Base-by-base conservation (phyloP, 108 stramenopile species). In the Skeletonema grethae region DNA sequence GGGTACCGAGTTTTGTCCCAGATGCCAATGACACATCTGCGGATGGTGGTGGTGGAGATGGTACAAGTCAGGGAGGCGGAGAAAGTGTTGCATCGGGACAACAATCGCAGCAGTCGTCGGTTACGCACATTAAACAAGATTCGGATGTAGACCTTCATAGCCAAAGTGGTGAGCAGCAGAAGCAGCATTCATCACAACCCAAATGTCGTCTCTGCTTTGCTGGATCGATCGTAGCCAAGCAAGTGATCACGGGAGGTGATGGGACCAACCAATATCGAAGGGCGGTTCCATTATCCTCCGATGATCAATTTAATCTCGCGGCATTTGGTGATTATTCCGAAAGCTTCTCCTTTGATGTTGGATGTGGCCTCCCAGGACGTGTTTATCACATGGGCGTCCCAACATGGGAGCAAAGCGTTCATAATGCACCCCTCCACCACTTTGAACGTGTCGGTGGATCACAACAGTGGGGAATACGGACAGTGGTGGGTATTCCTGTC, bases 1-100 rank as follows among this genome's bases (percentile, higher is more conserved):
- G 94, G 94, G 94, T 95, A 13, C 94, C 94, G 8, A 92, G 90
- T 16, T 95, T 92, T 78, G 89, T 95, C 5, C 88, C 93, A 1
- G 74, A 77, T 25, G 7, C 18, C 0, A 36, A 67, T 32, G 61
- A 78, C 1, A 46, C 41, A 5, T 9, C 53, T 24, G 13, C 22
- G 12, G 45, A 6, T 16, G 32, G 29, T 29, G 45, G 7, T 15
- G 22, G n/a, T 16, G 32, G 29, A 5, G 69, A 64, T 30, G 59
- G 6, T 34, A 28, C 25, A 28, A 20, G 59, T 30, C 22, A 61
- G 25, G 36, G 80, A 72, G 36, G 39, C 50, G 46, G 46, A 6
- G 46, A 48, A 48, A 48, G 46, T 48, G 46, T 48, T 18, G 46
- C 46, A n/a, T 48, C 46, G 46, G 46, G 46, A 48, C 46, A 48